phyloP scores from a whole-genome alignment of 495 filamentous ascomycete species.

The Trichoderma gamsii region DNA sequence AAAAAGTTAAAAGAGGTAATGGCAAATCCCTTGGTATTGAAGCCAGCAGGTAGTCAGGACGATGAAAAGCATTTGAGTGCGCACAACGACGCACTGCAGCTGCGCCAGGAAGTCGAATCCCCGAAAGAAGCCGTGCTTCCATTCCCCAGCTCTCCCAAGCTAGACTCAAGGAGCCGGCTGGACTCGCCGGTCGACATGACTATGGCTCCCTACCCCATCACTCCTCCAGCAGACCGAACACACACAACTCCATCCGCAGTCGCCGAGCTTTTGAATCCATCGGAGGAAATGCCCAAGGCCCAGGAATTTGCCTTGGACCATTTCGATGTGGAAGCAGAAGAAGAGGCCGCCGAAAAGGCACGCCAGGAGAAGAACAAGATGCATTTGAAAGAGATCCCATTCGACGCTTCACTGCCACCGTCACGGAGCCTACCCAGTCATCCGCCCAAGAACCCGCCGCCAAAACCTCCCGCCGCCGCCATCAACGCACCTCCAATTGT shows the following conservation, averaged over 20 bases:
- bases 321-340: constrained; percentile 46
- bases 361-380: constrained; percentile 36
- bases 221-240: constrained; percentile 40
- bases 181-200: constrained; percentile 48
- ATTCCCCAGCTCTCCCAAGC: constrained; percentile 36
- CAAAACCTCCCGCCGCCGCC: constrained; percentile 34
- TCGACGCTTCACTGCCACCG: constrained; percentile 40
- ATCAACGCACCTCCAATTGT: constrained; percentile 37
- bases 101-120: not conserved
- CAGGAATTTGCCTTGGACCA: constrained; percentile 47
- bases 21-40: constrained; percentile 25
- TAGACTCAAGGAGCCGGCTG: constrained; percentile 37
- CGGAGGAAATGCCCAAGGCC: constrained; percentile 48
- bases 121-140: constrained; percentile 30
- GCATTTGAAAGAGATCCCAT: constrained; percentile 36
- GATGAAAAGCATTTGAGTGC: not conserved
- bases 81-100: not conserved
- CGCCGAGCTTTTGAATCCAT: constrained; percentile 40
- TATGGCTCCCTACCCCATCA: constrained; percentile 52
- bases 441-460: constrained; percentile 39
- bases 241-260: constrained; percentile 27
- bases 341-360: constrained; percentile 37
- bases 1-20: constrained; percentile 77
- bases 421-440: constrained; percentile 43
- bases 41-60: not conserved